Base-by-base conservation (phyloP, 352 stramenopile species). In the Globisporangium okanoganense region DNA sequence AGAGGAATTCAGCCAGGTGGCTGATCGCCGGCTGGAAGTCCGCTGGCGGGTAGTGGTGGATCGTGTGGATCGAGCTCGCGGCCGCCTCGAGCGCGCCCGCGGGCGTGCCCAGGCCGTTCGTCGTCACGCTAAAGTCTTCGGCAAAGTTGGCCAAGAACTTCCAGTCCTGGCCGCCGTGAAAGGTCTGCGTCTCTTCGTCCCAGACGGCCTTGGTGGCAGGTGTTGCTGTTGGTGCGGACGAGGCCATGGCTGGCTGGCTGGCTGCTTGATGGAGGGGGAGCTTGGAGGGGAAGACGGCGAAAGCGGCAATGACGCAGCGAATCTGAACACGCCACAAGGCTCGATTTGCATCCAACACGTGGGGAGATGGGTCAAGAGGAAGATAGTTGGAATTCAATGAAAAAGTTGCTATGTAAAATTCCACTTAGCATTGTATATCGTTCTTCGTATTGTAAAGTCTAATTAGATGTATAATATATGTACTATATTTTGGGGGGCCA, bases 101-200 rank as follows among this genome's bases (percentile, higher is more conserved):
- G 38, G 88, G 87, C 38, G 88, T 96, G 57, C 88, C 88, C 24
- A 97, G 69, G 2, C 69, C 88, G 60, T 97, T 97, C 12, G 88
- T 97, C 8, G 88, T 97, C 36, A 97, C 88, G 56, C 82, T 94
- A 56, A 97, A 97, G 67, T 97, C 88, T 56, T 96, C 85, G 2
- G 78, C 67, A 56, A 97, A 97, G 79, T 96, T 97, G 47, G 58
- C 33, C 25, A 96, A 71, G 73, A 94, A 95, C 70, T 94, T 93
- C 88, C 88, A 97, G 73, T 97, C 88, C 71, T 97, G 88, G 27
- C 88, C 88, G 61, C 88, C 88, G 64, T 97, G 88, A 74, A 95
- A 97, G 2, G 88, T 96, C 82, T 97, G 88, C 61, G 88, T 97
- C 25, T 63, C 57, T 24, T 85, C 71, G 71, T 94, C 85, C 85